A percentile compares a stretch with the other conserved stretches of the same genome.
Evolutionary conservation across 2,329 filamentous ascomycete genomes (phyloP).

Genomic region (Fusarium devonianum): DNA sequence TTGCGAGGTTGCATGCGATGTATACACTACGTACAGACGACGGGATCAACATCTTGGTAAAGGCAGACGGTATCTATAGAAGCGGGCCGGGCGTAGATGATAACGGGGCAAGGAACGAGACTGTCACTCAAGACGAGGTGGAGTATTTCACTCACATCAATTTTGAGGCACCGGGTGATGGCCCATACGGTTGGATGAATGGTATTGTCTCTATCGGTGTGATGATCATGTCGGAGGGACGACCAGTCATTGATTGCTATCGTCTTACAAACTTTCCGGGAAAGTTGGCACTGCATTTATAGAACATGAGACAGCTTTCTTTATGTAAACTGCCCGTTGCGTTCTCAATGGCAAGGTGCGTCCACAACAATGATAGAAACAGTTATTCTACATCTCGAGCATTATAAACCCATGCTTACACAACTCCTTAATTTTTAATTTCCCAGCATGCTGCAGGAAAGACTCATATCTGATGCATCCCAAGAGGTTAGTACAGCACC

Average conservation of each 20-base stretch:
- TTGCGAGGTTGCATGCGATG: slow-evolving; percentile 22
- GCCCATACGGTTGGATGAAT: slow-evolving; percentile 28
- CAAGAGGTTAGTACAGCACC: too few relatives aligned
- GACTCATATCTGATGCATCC: too few relatives aligned
- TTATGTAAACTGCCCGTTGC: too few relatives aligned
- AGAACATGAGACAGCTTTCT: neutral
- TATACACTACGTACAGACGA: slow-evolving; percentile 31
- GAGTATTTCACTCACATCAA: slow-evolving; percentile 34
- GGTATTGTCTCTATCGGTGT: slow-evolving; percentile 22
- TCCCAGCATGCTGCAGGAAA: too few relatives aligned
- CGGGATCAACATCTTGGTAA: slow-evolving; percentile 24
- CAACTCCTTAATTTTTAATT: too few relatives aligned
- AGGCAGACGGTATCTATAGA: slow-evolving; percentile 30
- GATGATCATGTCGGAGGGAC: slow-evolving; percentile 31
- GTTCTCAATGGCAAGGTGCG: too few relatives aligned
- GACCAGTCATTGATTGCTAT: slow-evolving; percentile 33
- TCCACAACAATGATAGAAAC: too few relatives aligned
- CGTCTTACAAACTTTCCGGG: slow-evolving; percentile 34
- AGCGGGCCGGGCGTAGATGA: slow-evolving; percentile 19
- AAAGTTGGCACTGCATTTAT: slow-evolving; percentile 7
- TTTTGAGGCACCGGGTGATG: slow-evolving; percentile 27
- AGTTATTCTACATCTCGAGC: too few relatives aligned
- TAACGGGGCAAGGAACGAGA: slow-evolving; percentile 8
- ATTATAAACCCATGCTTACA: too few relatives aligned
- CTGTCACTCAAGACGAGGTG: slow-evolving; percentile 24